These are phyloP conservation scores for Suhomyces xylopsoci DNA, from an alignment of 805 yeast species.

Conservation along the genomic window DNA sequence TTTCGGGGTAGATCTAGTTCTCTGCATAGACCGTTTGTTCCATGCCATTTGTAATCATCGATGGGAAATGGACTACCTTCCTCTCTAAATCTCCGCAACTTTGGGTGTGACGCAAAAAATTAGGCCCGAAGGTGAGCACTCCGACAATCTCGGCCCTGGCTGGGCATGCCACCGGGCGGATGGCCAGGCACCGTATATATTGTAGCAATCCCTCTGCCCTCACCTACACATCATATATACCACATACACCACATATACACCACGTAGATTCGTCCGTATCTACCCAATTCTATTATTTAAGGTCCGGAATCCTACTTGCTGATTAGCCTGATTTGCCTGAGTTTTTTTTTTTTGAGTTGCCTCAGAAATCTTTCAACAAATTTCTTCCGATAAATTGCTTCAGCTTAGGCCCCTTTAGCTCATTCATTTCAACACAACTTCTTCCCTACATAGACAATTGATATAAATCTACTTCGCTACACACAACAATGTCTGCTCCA, in stretches of 20 bases:
- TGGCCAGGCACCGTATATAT: neutral
- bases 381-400: neutral
- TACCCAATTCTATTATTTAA: neutral
- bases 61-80: neutral
- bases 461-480: neutral
- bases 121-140: neutral
- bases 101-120: neutral
- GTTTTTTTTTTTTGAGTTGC: neutral
- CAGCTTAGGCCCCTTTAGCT: neutral
- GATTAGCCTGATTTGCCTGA: neutral
- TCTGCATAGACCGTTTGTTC: neutral
- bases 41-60: neutral
- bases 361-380: neutral
- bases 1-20: neutral
- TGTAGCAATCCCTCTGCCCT: neutral
- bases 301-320: neutral
- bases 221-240: neutral
- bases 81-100: neutral
- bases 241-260: neutral
- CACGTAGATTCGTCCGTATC: neutral
- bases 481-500: slow-evolving; percentile 24
- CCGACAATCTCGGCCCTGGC: neutral
- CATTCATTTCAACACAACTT: neutral
- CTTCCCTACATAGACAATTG: slow-evolving; percentile 1
- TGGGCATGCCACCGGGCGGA: neutral